A percentile compares a stretch with the other conserved stretches of the same genome.
Evolutionary conservation across 192 early-diverging fungal species (phyloP).

Genomic region (Entophlyctis helioformis): DNA sequence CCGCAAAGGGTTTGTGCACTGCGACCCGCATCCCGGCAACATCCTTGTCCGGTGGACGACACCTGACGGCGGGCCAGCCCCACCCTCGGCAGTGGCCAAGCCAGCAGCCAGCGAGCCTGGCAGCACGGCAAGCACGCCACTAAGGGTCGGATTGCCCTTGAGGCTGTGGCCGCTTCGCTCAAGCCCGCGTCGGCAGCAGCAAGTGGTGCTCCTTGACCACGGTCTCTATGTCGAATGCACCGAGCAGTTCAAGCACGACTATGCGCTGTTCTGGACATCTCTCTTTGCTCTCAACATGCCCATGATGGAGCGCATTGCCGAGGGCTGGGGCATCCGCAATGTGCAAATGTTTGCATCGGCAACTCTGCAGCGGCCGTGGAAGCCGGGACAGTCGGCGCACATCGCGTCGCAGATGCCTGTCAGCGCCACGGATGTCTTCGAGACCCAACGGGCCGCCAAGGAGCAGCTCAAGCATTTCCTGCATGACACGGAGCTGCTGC

Average conservation of each 20-base stretch:
- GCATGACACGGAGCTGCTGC: conserved; percentile 53
- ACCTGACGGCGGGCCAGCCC: conserved; percentile 22
- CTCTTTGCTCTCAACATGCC: conserved; percentile 62
- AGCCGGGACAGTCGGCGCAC: conserved; percentile 28
- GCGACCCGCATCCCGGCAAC: conserved; percentile 48
- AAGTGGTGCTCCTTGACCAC: conserved; percentile 82
- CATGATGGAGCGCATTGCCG: conserved; percentile 50
- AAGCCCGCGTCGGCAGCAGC: conserved; percentile 49
- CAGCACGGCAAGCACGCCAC: too few species aligned
- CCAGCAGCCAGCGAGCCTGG: too few species aligned
- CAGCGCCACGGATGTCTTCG: conserved; percentile 42
- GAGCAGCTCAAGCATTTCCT: conserved; percentile 59
- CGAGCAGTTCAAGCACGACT: conserved; percentile 56
- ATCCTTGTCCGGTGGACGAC: conserved; percentile 61
- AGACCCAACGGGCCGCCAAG: conserved; percentile 67
- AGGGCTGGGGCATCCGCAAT: conserved; percentile 62
- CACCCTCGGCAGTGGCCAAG: conserved; percentile 8
- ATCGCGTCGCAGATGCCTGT: conserved; percentile 12
- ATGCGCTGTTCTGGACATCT: conserved; percentile 76
- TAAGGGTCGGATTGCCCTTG: too few species aligned
- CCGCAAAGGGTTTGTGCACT: conserved; percentile 73
- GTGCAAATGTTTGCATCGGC: conserved; percentile 56
- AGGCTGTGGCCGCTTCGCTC: too few species aligned
- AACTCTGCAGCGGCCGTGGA: conserved; percentile 57
- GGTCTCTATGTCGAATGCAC: conserved; percentile 79